phyloP scores from a whole-genome alignment of 1,284 basidiomycete genomes.

The Tilletiopsis washingtonensis region DNA sequence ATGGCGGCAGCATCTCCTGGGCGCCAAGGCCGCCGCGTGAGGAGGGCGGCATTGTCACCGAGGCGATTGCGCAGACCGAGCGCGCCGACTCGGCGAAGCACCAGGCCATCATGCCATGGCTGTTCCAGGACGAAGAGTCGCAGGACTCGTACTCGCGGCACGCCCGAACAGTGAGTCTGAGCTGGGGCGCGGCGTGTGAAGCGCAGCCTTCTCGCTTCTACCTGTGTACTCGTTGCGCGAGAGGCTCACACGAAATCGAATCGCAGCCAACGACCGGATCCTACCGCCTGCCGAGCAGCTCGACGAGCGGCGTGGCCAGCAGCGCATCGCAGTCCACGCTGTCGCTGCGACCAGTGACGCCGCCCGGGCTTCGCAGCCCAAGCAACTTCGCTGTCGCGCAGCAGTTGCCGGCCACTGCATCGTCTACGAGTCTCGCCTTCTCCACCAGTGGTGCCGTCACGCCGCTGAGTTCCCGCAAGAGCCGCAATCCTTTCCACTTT shows the following conservation, averaged over 20 bases:
- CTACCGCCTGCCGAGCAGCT: too few species aligned
- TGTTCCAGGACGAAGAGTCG: slow-evolving; percentile 14
- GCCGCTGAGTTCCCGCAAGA: slow-evolving; percentile 14
- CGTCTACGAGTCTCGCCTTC: slow-evolving; percentile 19
- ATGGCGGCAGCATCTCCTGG: too few species aligned
- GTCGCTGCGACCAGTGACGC: slow-evolving; percentile 16
- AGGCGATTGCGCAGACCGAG: not conserved
- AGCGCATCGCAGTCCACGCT: slow-evolving; percentile 14
- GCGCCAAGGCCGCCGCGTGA: too few species aligned
- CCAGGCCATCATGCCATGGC: slow-evolving; percentile 30
- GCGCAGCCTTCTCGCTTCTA: too few species aligned
- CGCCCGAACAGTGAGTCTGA: slow-evolving; percentile 2
- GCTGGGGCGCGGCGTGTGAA: too few species aligned
- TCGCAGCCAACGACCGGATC: too few species aligned
- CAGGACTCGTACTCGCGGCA: not conserved
- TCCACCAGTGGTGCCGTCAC: slow-evolving; percentile 10
- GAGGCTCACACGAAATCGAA: too few species aligned
- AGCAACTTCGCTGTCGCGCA: not conserved
- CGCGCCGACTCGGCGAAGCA: slow-evolving; percentile 8
- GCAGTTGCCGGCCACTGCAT: slow-evolving; percentile 13
- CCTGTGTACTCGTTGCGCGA: too few species aligned
- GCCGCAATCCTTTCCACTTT: slow-evolving; percentile 34
- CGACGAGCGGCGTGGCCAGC: too few species aligned
- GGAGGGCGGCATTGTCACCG: not conserved
- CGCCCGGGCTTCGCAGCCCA: slow-evolving; percentile 10